Evolutionary conservation across 2,329 filamentous ascomycete genomes (phyloP).

Genomic region (Fusarium tjaetaba): DNA sequence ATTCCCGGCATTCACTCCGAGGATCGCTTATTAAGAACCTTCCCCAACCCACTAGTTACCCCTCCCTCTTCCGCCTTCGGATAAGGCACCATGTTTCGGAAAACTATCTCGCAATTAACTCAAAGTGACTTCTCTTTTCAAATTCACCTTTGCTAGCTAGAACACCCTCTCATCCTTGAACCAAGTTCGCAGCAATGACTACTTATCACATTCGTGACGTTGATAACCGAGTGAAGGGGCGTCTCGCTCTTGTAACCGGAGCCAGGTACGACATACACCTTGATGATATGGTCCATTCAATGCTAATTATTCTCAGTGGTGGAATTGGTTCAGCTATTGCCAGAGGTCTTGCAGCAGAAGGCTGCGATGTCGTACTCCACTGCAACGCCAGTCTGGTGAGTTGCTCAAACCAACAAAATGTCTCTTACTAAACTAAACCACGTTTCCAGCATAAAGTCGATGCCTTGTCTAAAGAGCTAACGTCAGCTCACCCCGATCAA

Average conservation of each 20-base stretch:
- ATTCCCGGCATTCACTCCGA: constrained; percentile 17
- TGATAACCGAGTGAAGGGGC: constrained; percentile 18
- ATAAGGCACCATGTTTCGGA: constrained; percentile 6
- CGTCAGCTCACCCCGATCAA: background rate
- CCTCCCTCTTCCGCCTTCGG: constrained; percentile 13
- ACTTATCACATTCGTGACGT: constrained; percentile 18
- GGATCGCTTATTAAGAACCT: background rate
- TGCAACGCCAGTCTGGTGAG: constrained; percentile 22
- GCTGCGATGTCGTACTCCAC: constrained; percentile 28
- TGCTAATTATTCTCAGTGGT: background rate
- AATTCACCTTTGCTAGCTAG: accelerated
- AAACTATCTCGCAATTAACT: background rate
- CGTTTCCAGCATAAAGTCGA: constrained; percentile 15
- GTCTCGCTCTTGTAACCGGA: constrained; percentile 28
- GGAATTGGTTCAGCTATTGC: constrained; percentile 27
- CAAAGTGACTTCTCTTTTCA: background rate
- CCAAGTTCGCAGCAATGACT: background rate
- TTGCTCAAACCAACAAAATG: accelerated
- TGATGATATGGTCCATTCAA: no score
- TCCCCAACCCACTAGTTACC: background rate
- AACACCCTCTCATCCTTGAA: background rate
- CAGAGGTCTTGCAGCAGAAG: constrained; percentile 13
- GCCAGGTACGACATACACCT: background rate
- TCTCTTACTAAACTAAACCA: background rate
- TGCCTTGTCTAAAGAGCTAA: background rate